A percentile compares a stretch with the other conserved stretches of the same genome.
These are phyloP conservation scores for Ceratobasidium sp. DNA, from an alignment of 1,284 basidiomycete genomes.

Conservation along the genomic window DNA sequence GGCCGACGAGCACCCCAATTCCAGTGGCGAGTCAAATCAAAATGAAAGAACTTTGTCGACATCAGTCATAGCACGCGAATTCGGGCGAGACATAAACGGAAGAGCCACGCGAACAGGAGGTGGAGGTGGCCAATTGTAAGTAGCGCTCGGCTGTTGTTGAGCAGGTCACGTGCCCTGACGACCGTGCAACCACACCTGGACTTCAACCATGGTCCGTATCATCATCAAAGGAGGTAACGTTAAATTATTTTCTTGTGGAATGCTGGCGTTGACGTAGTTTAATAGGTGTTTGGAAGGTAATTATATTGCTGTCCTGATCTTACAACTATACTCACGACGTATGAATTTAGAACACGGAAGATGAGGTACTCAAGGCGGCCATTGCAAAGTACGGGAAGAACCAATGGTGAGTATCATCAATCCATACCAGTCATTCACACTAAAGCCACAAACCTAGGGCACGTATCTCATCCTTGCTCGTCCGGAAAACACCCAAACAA, in stretches of 20 bases:
- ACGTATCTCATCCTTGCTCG: constrained; percentile 96
- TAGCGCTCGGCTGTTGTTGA: constrained; percentile 15
- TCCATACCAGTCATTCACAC: constrained; percentile 2
- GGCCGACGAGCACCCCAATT: constrained; percentile 13
- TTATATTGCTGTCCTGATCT: neutral
- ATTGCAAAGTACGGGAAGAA: constrained; percentile 99
- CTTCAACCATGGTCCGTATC: constrained; percentile 71
- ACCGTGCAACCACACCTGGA: constrained; percentile 10
- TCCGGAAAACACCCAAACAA: constrained; percentile 99
- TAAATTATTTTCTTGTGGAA: constrained; percentile 22
- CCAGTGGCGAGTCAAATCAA: neutral
- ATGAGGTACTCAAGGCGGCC: constrained; percentile 96
- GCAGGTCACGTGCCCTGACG: constrained; percentile 30
- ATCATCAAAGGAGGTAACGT: constrained; percentile 90
- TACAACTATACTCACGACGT: neutral
- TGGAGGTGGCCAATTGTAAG: neutral
- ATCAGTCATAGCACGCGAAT: neutral
- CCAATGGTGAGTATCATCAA: constrained; percentile 73
- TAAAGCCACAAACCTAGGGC: constrained; percentile 71
- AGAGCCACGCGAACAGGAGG: neutral
- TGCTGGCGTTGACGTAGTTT: neutral
- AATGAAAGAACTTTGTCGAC: neutral
- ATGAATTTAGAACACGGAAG: constrained; percentile 80
- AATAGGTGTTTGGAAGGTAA: constrained; percentile 55
- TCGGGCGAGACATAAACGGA: neutral